Conservation (phyloP, 352 stramenopile species). For the Phytophthora kernoviae region DNA sequence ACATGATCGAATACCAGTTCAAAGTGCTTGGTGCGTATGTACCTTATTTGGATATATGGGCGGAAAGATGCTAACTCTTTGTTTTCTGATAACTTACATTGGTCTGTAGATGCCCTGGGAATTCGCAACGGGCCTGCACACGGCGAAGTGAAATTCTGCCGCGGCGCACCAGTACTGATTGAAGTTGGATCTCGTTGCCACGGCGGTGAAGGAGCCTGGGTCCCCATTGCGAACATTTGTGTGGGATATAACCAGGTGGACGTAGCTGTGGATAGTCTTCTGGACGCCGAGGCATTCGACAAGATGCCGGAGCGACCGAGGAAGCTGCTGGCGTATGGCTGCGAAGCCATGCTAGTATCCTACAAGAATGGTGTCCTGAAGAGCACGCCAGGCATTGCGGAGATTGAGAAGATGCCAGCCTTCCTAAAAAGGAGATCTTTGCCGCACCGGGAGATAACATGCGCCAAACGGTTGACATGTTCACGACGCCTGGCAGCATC, state of each 20-base stretch:
- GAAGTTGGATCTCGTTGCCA: conserved; percentile 96
- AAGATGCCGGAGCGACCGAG: conserved; percentile 70
- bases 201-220: conserved; percentile 94
- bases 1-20: conserved; percentile 88
- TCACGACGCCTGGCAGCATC: conserved; percentile 94
- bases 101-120: conserved; percentile 55
- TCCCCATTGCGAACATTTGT: conserved; percentile 90
- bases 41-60: neutral
- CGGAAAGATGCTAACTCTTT: conserved; percentile 3
- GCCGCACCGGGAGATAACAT: conserved; percentile 84
- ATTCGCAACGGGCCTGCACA: conserved; percentile 80
- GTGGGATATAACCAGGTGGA: conserved; percentile 95
- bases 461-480: conserved; percentile 94
- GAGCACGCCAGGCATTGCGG: conserved; percentile 85
- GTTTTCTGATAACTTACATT: conserved; percentile 3
- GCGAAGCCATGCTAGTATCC: conserved; percentile 94
- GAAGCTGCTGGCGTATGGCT: conserved; percentile 83
- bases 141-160: conserved; percentile 88
- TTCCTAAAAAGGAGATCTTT: conserved; percentile 94
- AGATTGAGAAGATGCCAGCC: conserved; percentile 91
- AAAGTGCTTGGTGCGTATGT: conserved; percentile 56
- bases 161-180: conserved; percentile 90
- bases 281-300: conserved; percentile 60
- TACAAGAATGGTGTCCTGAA: conserved; percentile 93
- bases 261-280: conserved; percentile 84